Percentiles rank a stretch among this genome's conserved stretches.
These are phyloP conservation scores for Nemania abortiva DNA, from an alignment of 2,329 filamentous ascomycete genomes.

Conservation along the genomic window DNA sequence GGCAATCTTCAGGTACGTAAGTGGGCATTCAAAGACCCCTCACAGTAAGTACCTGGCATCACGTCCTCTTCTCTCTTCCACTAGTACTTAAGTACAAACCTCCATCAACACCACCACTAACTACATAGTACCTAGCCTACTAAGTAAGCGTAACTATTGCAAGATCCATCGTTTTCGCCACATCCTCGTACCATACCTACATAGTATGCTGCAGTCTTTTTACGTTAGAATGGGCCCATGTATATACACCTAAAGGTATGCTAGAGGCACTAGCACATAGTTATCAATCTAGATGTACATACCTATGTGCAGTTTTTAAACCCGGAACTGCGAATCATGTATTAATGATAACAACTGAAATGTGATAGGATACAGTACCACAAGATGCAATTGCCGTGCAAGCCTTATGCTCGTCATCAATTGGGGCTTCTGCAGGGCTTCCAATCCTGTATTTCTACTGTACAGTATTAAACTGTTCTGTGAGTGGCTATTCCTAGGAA, in stretches of 20 bases:
- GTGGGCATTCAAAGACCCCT: background rate
- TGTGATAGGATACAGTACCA: background rate
- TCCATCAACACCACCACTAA: background rate
- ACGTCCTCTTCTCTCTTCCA: background rate
- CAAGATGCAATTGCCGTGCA: slow-evolving; percentile 9
- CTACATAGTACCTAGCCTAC: too few species aligned
- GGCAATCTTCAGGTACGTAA: background rate
- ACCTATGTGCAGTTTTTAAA: background rate
- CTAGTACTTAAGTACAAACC: background rate
- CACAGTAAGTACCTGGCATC: background rate
- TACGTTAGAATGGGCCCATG: too few species aligned
- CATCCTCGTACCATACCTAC: background rate
- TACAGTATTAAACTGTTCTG: background rate
- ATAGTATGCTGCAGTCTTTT: too few species aligned
- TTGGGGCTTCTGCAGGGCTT: slow-evolving; percentile 1
- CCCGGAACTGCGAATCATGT: background rate
- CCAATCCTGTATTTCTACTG: background rate
- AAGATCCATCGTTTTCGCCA: background rate
- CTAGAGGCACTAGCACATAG: background rate
- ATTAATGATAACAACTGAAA: background rate
- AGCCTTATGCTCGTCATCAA: slow-evolving; percentile 17
- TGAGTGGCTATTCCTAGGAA: background rate
- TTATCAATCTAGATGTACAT: background rate
- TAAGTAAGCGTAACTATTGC: background rate
- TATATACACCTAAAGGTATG: background rate